Percentiles rank a stretch among this genome's conserved stretches.
These are phyloP conservation scores for Kwoniella newhampshirensis DNA, from an alignment of 768 basidiomycete genomes.

Conservation along the genomic window DNA sequence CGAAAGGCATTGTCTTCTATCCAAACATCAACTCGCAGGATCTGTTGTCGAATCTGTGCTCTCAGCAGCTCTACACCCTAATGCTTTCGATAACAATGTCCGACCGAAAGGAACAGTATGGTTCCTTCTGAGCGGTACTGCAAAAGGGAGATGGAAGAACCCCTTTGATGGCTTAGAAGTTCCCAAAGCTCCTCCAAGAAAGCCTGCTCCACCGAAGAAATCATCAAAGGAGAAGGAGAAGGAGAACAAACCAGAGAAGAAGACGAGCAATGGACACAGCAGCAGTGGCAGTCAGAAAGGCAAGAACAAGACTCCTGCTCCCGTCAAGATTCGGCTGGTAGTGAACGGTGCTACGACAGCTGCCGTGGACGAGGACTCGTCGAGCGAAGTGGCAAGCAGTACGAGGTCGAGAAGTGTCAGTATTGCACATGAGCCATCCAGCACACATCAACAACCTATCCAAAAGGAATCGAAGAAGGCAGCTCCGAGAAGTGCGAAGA, in stretches of 20 bases:
- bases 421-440: not conserved
- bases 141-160: conserved; percentile 38
- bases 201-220: conserved; percentile 30
- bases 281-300: conserved; percentile 7
- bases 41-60: conserved; percentile 39
- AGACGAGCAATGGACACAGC: conserved; percentile 3
- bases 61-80: conserved; percentile 41
- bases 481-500: conserved; percentile 3
- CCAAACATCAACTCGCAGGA: conserved; percentile 43
- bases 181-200: conserved; percentile 30
- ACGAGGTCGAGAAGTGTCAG: conserved; percentile 21
- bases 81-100: conserved; percentile 28
- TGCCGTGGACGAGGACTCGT: conserved; percentile 17
- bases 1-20: conserved; percentile 29
- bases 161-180: conserved; percentile 45
- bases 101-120: conserved; percentile 46
- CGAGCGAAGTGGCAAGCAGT: conserved; percentile 19
- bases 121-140: conserved; percentile 23
- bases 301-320: conserved; percentile 15
- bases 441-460: not conserved
- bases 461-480: conserved; percentile 5
- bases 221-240: conserved; percentile 21
- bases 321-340: conserved; percentile 31
- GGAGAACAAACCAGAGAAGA: conserved; percentile 13
- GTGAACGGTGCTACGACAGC: conserved; percentile 7